Base-by-base conservation (phyloP, 2,329 filamentous ascomycete genomes). In the Botrytis porri region DNA sequence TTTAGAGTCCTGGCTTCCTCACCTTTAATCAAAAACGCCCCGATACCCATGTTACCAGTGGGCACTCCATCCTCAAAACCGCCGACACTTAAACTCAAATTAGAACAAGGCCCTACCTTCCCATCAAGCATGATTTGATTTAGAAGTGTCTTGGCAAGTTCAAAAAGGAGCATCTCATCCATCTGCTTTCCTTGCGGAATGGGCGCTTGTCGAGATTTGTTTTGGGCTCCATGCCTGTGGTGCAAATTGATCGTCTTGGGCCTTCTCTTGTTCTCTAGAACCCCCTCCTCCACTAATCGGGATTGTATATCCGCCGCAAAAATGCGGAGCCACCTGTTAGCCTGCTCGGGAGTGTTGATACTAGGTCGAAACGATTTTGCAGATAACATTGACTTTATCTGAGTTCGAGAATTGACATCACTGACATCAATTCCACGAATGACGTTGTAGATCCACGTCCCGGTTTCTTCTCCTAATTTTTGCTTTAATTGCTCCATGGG, bases 381-480 rank as follows among this genome's bases (percentile, higher is more conserved):
- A 1, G 94, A 98, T 22, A 98, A 86, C 95, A 99, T 98, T 25
- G 93, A 96, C 81, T 98, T 98, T 84, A 98, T 97, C 79, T 96
- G 93, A 1, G 94, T 97, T 69, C 95, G 87, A 41, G 94, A 88
- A 79, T 94, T 98, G 76, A 99, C 94, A 82, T 98, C 95, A 78
- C 92, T 96, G 67, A 86, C 85, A 81, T 99, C 96, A 74, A 95
- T 89, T 1, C 96, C 96, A 18, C 96, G 89, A 70, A 98, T 91
- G 18, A 91, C 92, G 71, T 92, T 89, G 82, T 97, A 92, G 18
- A 98, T 85, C 94, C 95, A 98, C 5, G 87, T 85, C 1, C 93
- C 95, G 0, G 92, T 96, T 62, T 97, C 94, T 70, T 95, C 92
- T 5, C 93, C 93, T 29, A 98, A 83, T 78, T 90, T 93, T 57